Percentiles rank a stretch among this genome's conserved stretches.
Evolutionary conservation across 208 protist species (phyloP).

Genomic region (Trypanosoma theileri): DNA sequence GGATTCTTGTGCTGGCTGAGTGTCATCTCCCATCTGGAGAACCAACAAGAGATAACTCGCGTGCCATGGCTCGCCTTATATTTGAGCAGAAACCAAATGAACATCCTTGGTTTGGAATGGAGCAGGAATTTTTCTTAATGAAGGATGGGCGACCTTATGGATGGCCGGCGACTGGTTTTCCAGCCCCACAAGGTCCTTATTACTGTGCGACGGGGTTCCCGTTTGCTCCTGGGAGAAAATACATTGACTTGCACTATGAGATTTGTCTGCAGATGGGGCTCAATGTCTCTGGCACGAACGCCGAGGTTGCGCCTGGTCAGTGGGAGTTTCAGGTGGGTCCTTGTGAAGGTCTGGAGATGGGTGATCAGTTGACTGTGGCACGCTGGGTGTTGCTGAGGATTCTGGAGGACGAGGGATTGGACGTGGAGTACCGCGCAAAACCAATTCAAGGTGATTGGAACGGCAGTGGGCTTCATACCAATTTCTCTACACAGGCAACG

Average conservation of each 20-base stretch:
- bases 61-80: constrained; percentile 72
- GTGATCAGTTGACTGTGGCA: constrained; percentile 93
- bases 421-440: constrained; percentile 90
- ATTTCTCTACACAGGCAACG: constrained; percentile 95
- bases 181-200: constrained; percentile 96
- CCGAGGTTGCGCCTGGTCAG: constrained; percentile 96
- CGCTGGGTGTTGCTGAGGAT: constrained; percentile 91
- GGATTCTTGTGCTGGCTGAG: constrained; percentile 88
- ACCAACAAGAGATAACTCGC: constrained; percentile 92
- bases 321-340: constrained; percentile 98
- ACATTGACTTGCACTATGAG: constrained; percentile 81
- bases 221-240: constrained; percentile 85
- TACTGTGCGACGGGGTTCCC: constrained; percentile 92
- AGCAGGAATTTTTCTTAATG: constrained; percentile 84
- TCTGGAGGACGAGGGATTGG: constrained; percentile 67
- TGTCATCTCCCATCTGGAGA: constrained; percentile 91
- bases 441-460: constrained; percentile 98
- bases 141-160: constrained; percentile 66
- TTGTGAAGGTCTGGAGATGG: constrained; percentile 88
- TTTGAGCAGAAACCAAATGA: constrained; percentile 81
- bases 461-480: constrained; percentile 96
- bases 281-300: constrained; percentile 93
- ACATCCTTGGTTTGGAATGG: constrained; percentile 86
- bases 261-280: constrained; percentile 83
- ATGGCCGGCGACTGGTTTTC: constrained; percentile 91